Evolutionary conservation across 1,284 basidiomycete genomes (phyloP).

Genomic region (Malassezia pachydermatis): DNA sequence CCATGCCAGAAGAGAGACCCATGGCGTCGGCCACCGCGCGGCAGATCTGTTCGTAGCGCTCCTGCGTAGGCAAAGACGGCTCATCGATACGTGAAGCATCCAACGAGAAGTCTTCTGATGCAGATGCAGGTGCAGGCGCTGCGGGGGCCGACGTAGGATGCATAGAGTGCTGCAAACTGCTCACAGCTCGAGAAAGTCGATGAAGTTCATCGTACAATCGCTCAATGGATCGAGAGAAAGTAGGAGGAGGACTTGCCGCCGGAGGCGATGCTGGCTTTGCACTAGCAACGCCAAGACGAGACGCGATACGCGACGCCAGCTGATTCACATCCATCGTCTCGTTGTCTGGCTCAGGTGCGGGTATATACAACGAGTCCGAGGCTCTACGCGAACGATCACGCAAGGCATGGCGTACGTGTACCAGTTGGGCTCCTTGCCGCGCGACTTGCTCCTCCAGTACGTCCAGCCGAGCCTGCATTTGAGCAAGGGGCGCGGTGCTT

Average conservation of each 20-base stretch:
- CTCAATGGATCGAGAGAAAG: neutral
- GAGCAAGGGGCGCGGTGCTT: neutral
- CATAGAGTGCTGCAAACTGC: no score
- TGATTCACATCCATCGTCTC: no score
- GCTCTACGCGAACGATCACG: no score
- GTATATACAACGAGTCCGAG: no score
- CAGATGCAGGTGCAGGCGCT: neutral
- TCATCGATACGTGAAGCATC: neutral
- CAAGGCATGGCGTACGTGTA: no score
- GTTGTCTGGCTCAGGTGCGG: no score
- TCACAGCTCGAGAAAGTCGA: conserved; percentile 9
- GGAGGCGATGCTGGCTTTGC: no score
- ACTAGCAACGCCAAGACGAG: no score
- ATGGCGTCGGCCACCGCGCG: conserved; percentile 16
- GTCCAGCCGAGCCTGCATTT: conserved; percentile 4
- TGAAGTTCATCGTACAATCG: conserved; percentile 13
- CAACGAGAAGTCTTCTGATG: conserved; percentile 1
- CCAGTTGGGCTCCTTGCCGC: neutral
- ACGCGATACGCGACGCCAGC: no score
- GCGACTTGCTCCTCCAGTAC: conserved; percentile 3
- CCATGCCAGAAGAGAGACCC: neutral
- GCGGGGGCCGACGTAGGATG: neutral
- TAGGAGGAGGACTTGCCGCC: neutral
- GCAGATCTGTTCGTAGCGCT: conserved; percentile 18
- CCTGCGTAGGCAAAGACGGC: neutral